A percentile compares a stretch with the other conserved stretches of the same genome.
Conservation (phyloP, 2,329 filamentous ascomycete genomes). For the Rhynchosporium agropyri region DNA sequence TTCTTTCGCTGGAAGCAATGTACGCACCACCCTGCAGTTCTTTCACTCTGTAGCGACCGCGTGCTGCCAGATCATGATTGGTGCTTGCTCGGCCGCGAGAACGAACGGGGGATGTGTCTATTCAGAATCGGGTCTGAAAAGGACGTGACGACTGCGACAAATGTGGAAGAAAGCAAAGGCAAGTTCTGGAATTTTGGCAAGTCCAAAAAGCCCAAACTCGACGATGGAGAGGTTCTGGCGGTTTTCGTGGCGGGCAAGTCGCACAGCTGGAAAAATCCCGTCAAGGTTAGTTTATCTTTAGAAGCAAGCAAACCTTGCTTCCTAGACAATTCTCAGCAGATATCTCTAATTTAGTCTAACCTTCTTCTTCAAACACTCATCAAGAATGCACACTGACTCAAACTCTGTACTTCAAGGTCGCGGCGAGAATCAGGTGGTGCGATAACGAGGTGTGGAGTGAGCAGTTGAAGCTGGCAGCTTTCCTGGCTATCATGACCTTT, state of each 20-base stretch:
- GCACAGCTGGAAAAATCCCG: conserved; percentile 8
- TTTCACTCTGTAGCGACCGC: conserved; percentile 9
- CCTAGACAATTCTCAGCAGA: too few species aligned
- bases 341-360: too few species aligned
- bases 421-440: conserved; percentile 4
- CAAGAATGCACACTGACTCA: too few species aligned
- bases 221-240: conserved; percentile 11
- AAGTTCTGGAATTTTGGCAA: neutral
- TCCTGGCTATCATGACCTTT: conserved; percentile 6
- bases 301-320: too few species aligned
- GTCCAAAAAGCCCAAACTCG: neutral
- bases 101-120: conserved; percentile 11
- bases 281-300: neutral
- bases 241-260: conserved; percentile 12
- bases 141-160: neutral
- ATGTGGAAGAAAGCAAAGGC: neutral
- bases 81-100: conserved; percentile 13
- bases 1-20: conserved; percentile 12
- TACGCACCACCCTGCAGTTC: conserved; percentile 4
- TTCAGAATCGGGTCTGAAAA: neutral
- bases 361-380: too few species aligned
- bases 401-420: neutral
- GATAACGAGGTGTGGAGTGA: conserved; percentile 13
- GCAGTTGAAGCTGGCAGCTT: conserved; percentile 13
- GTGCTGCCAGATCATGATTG: conserved; percentile 9